These are phyloP conservation scores for Camelina hispida DNA, from an alignment of 345 rosid species.

Conservation along the genomic window DNA sequence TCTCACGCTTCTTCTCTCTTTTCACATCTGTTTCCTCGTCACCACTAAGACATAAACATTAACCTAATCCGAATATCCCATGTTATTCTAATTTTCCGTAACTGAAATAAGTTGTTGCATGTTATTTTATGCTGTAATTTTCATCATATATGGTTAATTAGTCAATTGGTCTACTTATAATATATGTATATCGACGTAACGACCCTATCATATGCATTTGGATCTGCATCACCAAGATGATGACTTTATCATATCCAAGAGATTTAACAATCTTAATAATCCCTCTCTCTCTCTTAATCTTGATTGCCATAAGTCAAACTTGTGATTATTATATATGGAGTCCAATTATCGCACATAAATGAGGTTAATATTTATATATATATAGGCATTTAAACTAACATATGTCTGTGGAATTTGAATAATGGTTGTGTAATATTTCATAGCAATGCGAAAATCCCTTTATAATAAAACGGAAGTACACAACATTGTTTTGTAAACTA, in stretches of 20 bases:
- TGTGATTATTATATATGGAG: conserved; percentile 25
- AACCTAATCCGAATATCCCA: conserved; percentile 32
- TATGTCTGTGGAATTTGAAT: neutral
- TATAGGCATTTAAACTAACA: neutral
- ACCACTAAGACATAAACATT: conserved; percentile 22
- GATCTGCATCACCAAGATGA: conserved; percentile 46
- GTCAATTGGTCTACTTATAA: conserved; percentile 37
- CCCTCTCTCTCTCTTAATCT: conserved; percentile 36
- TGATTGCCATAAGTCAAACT: conserved; percentile 43
- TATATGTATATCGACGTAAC: conserved; percentile 35
- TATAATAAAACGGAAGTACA: too few species aligned
- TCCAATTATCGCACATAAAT: conserved; percentile 32
- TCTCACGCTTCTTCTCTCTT: conserved; percentile 39
- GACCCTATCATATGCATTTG: conserved; percentile 40
- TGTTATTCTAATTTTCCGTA: neutral
- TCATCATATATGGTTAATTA: conserved; percentile 35
- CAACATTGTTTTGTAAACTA: too few species aligned
- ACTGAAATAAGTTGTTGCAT: conserved; percentile 29
- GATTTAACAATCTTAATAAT: conserved; percentile 40
- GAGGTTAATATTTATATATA: neutral
- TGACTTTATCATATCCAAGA: conserved; percentile 43
- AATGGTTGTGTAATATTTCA: conserved; percentile 6
- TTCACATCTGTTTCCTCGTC: conserved; percentile 44
- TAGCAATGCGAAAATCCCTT: neutral
- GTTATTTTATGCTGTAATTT: conserved; percentile 40